Percentiles rank a stretch among this genome's conserved stretches.
Conservation (phyloP, 2,329 filamentous ascomycete species). For the Teratosphaeria epicoccoides region DNA sequence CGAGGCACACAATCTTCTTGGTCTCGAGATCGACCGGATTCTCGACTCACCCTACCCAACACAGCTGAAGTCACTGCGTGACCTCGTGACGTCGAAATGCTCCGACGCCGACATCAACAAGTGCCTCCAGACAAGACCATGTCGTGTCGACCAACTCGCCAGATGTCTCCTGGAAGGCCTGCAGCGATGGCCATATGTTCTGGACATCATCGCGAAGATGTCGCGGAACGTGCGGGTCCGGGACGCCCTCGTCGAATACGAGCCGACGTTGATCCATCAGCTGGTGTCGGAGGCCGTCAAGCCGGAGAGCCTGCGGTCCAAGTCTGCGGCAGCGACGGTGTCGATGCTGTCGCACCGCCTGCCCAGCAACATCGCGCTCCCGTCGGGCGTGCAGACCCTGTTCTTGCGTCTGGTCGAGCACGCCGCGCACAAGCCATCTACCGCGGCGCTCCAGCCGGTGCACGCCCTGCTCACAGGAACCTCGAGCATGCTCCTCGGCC, state of each 20-base stretch:
- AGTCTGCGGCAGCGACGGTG: conserved; percentile 17
- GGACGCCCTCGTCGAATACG: conserved; percentile 22
- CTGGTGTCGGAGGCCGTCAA: conserved; percentile 19
- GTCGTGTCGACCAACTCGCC: conserved; percentile 37
- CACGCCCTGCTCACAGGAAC: conserved; percentile 25
- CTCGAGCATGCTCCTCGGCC: conserved; percentile 19
- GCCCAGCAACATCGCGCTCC: conserved; percentile 19
- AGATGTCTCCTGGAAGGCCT: conserved; percentile 40
- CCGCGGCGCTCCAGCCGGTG: conserved; percentile 20
- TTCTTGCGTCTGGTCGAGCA: conserved; percentile 23
- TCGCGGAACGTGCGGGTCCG: conserved; percentile 22
- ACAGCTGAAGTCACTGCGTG: conserved; percentile 24
- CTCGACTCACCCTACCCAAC: conserved; percentile 26
- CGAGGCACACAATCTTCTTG: conserved; percentile 5
- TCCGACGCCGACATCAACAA: conserved; percentile 28
- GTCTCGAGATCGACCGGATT: conserved; percentile 20
- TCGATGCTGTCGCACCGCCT: conserved; percentile 22
- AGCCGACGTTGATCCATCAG: conserved; percentile 22
- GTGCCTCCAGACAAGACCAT: conserved; percentile 41
- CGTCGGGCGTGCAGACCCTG: conserved; percentile 23
- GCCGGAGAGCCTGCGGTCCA: conserved; percentile 6
- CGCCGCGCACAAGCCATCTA: conserved; percentile 18
- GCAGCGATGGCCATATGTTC: conserved; percentile 40
- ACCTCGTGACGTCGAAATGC: conserved; percentile 23
- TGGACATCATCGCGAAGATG: conserved; percentile 40